Percentiles rank a stretch among this genome's conserved stretches.
These are phyloP conservation scores for Cyphellophora attinorum DNA, from an alignment of 2,329 filamentous ascomycete genomes.

Conservation along the genomic window DNA sequence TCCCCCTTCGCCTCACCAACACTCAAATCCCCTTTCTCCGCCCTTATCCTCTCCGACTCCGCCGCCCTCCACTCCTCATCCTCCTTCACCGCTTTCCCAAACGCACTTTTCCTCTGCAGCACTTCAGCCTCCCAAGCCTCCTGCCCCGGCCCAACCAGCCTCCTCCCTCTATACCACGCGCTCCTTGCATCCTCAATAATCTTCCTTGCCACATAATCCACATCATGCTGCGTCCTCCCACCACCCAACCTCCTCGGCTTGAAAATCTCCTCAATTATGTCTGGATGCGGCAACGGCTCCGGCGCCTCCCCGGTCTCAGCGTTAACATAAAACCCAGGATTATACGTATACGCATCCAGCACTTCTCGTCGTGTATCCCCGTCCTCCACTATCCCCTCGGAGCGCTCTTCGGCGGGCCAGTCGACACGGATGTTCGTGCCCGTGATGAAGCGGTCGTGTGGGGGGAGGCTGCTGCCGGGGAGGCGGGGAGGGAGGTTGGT, in stretches of 20 bases:
- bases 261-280: too few species aligned
- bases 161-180: constrained; percentile 13
- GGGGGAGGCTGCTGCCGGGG: constrained; percentile 32
- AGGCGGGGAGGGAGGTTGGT: too few species aligned
- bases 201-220: constrained; percentile 17
- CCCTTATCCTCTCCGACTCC: too few species aligned
- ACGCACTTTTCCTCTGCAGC: too few species aligned
- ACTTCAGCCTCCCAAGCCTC: too few species aligned
- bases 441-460: constrained; percentile 48
- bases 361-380: constrained; percentile 67
- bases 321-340: constrained; percentile 8
- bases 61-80: too few species aligned
- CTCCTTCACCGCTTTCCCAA: too few species aligned
- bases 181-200: constrained; percentile 16
- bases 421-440: too few species aligned
- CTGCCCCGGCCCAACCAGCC: constrained; percentile 10
- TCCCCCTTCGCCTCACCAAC: too few species aligned
- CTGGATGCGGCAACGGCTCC: constrained; percentile 7
- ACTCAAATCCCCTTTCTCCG: too few species aligned
- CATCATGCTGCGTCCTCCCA: constrained; percentile 11
- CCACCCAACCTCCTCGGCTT: constrained; percentile 9
- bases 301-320: constrained; percentile 6
- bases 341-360: constrained; percentile 48
- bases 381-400: constrained; percentile 44
- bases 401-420: constrained; percentile 56